A percentile compares a stretch with the other conserved stretches of the same genome.
Evolutionary conservation across 2,329 filamentous ascomycete species (phyloP).

Genomic region (Aureobasidium uvarum): DNA sequence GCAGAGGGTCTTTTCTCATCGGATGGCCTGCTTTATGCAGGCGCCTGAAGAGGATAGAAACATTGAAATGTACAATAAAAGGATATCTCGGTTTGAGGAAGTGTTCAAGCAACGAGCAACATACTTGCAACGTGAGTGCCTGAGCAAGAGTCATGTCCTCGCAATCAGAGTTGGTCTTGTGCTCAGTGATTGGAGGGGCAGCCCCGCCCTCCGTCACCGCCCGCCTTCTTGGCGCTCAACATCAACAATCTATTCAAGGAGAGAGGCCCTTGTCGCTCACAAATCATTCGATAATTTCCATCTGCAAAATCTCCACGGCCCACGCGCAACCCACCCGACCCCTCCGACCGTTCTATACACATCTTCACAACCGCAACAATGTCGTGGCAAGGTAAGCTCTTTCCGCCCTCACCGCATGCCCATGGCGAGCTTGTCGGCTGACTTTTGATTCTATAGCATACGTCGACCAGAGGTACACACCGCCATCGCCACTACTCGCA

Average conservation of each 20-base stretch:
- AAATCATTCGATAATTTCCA: slow-evolving; percentile 10
- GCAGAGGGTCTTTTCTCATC: slow-evolving; percentile 26
- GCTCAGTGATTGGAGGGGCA: slow-evolving; percentile 21
- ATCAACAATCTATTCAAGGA: slow-evolving; percentile 25
- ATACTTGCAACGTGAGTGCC: too few species aligned
- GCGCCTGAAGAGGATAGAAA: slow-evolving; percentile 19
- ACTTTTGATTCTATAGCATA: slow-evolving; percentile 49
- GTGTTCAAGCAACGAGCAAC: background rate
- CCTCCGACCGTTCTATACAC: slow-evolving; percentile 1
- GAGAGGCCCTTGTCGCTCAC: slow-evolving; percentile 6
- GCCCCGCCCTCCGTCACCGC: slow-evolving; percentile 25
- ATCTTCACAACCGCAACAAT: slow-evolving; percentile 47
- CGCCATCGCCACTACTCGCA: background rate
- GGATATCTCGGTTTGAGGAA: background rate
- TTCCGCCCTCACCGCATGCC: slow-evolving; percentile 1
- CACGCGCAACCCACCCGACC: slow-evolving; percentile 24
- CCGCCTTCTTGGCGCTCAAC: slow-evolving; percentile 20
- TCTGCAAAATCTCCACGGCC: slow-evolving; percentile 7
- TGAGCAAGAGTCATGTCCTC: slow-evolving; percentile 18
- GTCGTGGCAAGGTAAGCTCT: slow-evolving; percentile 69
- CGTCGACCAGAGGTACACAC: slow-evolving; percentile 59
- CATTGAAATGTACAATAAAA: background rate
- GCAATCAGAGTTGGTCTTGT: background rate
- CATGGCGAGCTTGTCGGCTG: slow-evolving; percentile 27
- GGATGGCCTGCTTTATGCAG: slow-evolving; percentile 15